Base-by-base conservation (phyloP, 768 basidiomycete species). In the Lyophyllum semitale region DNA sequence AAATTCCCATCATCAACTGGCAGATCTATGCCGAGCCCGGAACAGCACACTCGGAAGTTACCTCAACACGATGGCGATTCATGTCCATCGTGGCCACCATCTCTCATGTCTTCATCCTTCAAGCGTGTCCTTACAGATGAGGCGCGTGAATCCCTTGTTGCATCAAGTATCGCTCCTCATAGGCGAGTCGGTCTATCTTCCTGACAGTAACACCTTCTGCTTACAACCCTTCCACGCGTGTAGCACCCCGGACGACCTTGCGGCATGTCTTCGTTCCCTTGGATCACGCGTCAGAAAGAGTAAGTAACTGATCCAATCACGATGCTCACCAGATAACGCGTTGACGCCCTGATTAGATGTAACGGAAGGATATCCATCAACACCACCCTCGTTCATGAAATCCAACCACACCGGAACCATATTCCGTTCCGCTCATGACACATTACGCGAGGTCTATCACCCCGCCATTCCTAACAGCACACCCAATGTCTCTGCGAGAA, bases 281-380 rank as follows among this genome's bases (percentile, higher is more conserved):
- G 83, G 81, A 48, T 71, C 82, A 60, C 84, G 86, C 58, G 79
- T 78, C 44, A 70, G 87, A 65, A 85, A 85, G 71, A 77, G 87
- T 89, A 66, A 64, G 79, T 68, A 15, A 20, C 27, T 48, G 9
- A 48, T 44, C 18, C 18, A n/a, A 6, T 23, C 46, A 38, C 53
- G 44, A 33, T 33, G 27, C 40, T 32, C 30, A 25, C 27, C 12
- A 51, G 57, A 62, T 57, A 15, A 67, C 69, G 60, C 66, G 62
- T 69, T 64, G 48, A 67, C 65, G 56, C 67, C 63, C 49, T 59
- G 52, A 59, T 63, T 59, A 88, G 86, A 73, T 65, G 87, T 88
- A 47, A 73, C 72, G 20, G 81, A 88, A 68, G 87, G 87, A 52
- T 88, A 88, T 62, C 63, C 66, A 27, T 73, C 73, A 25, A 48